Base-by-base conservation (phyloP, 164 flowering plant species). In the Sedum album region DNA sequence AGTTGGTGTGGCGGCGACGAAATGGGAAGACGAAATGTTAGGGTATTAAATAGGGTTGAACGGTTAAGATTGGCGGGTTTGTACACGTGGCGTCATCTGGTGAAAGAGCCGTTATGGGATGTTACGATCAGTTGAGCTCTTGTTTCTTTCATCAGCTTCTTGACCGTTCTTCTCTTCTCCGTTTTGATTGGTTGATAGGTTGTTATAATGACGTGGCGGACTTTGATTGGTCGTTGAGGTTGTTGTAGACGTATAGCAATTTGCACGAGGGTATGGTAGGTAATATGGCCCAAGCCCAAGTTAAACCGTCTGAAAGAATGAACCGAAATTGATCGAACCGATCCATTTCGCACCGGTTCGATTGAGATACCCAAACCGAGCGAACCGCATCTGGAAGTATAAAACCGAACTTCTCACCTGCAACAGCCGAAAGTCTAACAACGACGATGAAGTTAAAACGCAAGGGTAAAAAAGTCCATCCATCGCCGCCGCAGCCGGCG, bases 391-490 rank as follows among this genome's bases (percentile, higher is more conserved):
- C 62, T 13, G 17, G 31, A 57, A 18, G n/a, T 25, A 57, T 26
- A 57, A 57, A 57, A 25, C 5, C 20, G 14, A 57, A 26, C 62
- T 57, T 26, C 33, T 26, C 33, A 28, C 17, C 23, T 35, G 38
- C 62, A 2, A 30, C 62, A 25, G n/a, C n/a, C n/a, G n/a, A 20
- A 28, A 28, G 6, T 8, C 11, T 53, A 57, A 7, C 31, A 57
- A 14, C 6, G 44, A 70, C 41, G 57, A 85, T 82, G 87, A 81
- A 83, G 80, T 79, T 84, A 68, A 85, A 85, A 70, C 79, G 77
- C 77, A 88, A 88, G 77, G 90, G 92, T 20, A 88, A 84, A 78
- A 88, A 84, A 77, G 82, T 88, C 0, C 70, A 82, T 63, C 93
- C 97, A n/a, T 87, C 92, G 67, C 87, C 77, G 10, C n/a, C 82